A percentile compares a stretch with the other conserved stretches of the same genome.
phyloP scores from a whole-genome alignment of 805 yeast species.

The Saturnispora serradocipensis region DNA sequence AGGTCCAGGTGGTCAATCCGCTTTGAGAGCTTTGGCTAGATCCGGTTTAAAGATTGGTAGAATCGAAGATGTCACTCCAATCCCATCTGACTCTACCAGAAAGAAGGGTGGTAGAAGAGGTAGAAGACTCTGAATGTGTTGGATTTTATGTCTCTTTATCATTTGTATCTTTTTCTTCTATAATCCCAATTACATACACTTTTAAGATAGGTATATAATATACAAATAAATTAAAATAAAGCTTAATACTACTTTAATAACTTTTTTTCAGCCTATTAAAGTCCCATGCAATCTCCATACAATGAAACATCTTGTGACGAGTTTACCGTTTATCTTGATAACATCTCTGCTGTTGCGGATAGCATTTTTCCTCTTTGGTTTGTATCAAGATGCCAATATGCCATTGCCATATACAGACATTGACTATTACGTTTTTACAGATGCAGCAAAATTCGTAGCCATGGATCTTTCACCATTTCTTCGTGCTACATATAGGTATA shows the following conservation, averaged over 20 bases:
- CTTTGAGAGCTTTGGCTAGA: slow-evolving; percentile 98
- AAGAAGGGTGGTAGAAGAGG: slow-evolving; percentile 99
- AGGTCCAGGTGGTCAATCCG: slow-evolving; percentile 99
- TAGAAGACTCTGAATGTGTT: slow-evolving; percentile 70
- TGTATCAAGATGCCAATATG: slow-evolving; percentile 76
- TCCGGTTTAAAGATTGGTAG: slow-evolving; percentile 99
- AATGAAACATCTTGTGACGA: neutral
- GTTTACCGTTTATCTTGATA: slow-evolving; percentile 9
- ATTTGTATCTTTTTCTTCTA: slow-evolving; percentile 9
- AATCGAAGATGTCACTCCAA: slow-evolving; percentile 99
- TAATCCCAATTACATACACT: slow-evolving; percentile 3
- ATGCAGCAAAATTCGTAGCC: slow-evolving; percentile 70
- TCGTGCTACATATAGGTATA: slow-evolving; percentile 86
- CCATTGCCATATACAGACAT: slow-evolving; percentile 86
- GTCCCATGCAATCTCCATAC: neutral
- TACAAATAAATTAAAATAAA: neutral
- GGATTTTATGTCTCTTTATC: slow-evolving; percentile 3
- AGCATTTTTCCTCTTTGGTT: slow-evolving; percentile 66
- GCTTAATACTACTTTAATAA: neutral
- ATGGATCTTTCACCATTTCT: slow-evolving; percentile 57
- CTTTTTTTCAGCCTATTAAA: neutral
- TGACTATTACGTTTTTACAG: slow-evolving; percentile 88
- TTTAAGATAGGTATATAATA: slow-evolving; percentile 4
- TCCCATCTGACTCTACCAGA: slow-evolving; percentile 99
- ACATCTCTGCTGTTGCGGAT: slow-evolving; percentile 35